Base-by-base conservation (phyloP, 179 eudicot species). In the Sideroxylon spinosum region DNA sequence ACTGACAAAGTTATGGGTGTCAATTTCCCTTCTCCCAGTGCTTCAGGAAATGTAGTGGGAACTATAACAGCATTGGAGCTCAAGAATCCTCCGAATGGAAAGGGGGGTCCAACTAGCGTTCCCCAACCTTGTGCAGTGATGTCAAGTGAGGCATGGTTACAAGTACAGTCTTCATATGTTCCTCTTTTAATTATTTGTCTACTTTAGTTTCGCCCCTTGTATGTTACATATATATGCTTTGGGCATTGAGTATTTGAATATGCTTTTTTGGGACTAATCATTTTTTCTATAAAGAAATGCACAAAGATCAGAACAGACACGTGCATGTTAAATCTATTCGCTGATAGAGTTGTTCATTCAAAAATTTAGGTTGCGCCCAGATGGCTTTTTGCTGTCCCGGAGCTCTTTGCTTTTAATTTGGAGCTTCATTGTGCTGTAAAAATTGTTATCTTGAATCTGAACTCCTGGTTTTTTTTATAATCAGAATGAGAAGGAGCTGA, bases 401-500 rank as follows among this genome's bases (percentile, higher is more conserved):
- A 16, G 46, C 4, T 53, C 0, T 13, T 12, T 71, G 26, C 56
- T 46, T 48, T 17, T 46, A 29, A 66, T 46, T 68, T 37, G 44
- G 44, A 37, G 28, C 74, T 17, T 23, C 59, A 10, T 48, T 50
- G 59, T 7, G 19, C 23, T 22, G 0, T 25, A 73, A 14, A 28
- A 48, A 14, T 14, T 13, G 48, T 68, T 28, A 59, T 60, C 32
- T 37, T 78, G 76, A 29, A n/a, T n/a, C 74, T 66, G 9, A 37
- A 57, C 23, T 68, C 56, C 28, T 82, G 78, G 19, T 57, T 77
- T 46, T 23, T n/a, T 55, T 57, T 26, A 46, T 13, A 2, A 37
- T 75, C 37, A 95, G 98, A 90, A 88, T 68, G 97, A 93, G 75
- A 82, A 90, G 50, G 99, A 91, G 82, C 80, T 95, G 84, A 95